Evolutionary conservation across 2,329 filamentous ascomycete species (phyloP).

Genomic region (Aspergillus flavus): DNA sequence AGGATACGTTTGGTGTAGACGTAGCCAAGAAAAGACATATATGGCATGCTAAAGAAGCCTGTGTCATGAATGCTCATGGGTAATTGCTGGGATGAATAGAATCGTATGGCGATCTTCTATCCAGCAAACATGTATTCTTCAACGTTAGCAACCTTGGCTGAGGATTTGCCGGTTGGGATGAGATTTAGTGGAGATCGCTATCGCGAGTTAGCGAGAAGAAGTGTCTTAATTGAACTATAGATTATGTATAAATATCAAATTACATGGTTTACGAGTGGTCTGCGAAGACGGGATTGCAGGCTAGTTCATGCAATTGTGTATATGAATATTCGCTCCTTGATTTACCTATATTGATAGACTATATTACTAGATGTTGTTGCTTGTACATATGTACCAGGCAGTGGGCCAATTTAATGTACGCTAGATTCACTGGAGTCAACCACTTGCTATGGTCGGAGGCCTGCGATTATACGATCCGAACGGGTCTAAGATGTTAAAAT

Average conservation of each 20-base stretch:
- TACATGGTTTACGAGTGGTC: constrained; percentile 5
- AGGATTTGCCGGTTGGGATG: neutral
- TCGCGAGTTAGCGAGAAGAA: neutral
- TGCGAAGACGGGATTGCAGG: constrained; percentile 7
- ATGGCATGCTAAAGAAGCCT: constrained; percentile 50
- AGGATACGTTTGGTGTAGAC: constrained; percentile 43
- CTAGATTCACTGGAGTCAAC: neutral
- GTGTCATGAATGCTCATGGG: constrained; percentile 44
- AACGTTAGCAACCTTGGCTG: neutral
- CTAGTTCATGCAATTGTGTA: constrained; percentile 7
- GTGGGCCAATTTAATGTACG: neutral
- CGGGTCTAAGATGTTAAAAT: neutral
- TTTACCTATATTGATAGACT: constrained; percentile 10
- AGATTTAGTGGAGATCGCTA: neutral
- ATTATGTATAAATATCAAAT: neutral
- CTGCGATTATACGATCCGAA: neutral
- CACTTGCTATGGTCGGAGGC: neutral
- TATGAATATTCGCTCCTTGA: constrained; percentile 3
- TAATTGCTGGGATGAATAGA: constrained; percentile 16
- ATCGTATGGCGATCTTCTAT: neutral
- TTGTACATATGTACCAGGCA: constrained; percentile 16
- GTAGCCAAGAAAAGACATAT: constrained; percentile 44
- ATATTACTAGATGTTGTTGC: constrained; percentile 8
- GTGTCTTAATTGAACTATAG: neutral
- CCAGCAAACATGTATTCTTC: neutral